A percentile compares a stretch with the other conserved stretches of the same genome.
These are phyloP conservation scores for Neurospora sp. DNA, from an alignment of 495 filamentous ascomycete genomes.

Conservation along the genomic window DNA sequence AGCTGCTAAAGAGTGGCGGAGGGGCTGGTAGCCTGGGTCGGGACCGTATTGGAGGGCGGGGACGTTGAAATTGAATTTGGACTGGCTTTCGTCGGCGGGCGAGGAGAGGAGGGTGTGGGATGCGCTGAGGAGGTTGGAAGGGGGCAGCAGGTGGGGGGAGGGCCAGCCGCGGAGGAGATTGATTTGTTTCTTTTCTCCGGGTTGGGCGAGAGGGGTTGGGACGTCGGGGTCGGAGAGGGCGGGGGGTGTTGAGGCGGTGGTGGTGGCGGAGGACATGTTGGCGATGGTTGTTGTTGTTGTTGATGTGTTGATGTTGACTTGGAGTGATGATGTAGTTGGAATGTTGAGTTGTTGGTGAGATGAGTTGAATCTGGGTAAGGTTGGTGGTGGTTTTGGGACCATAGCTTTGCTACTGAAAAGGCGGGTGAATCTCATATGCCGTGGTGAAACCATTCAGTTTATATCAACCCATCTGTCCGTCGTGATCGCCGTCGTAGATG, in stretches of 20 bases:
- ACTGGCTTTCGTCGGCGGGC: neutral
- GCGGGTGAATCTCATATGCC: neutral
- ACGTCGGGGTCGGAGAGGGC: neutral
- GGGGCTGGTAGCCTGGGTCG: constrained; percentile 59
- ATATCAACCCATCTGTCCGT: neutral
- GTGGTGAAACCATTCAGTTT: neutral
- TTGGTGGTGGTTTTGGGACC: neutral
- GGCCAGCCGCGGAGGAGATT: constrained; percentile 68
- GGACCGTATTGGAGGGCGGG: constrained; percentile 66
- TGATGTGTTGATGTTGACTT: neutral
- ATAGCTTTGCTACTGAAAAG: neutral
- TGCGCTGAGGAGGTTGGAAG: constrained; percentile 30
- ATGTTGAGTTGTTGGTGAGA: neutral
- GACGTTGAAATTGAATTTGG: constrained; percentile 31
- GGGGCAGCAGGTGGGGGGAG: constrained; percentile 58
- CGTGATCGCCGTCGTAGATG: neutral
- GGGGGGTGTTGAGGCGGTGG: neutral
- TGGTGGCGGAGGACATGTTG: neutral
- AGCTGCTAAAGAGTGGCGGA: constrained; percentile 50
- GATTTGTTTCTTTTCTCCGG: constrained; percentile 31
- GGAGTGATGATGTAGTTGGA: neutral
- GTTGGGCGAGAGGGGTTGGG: neutral
- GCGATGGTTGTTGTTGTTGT: neutral
- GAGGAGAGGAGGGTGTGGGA: constrained; percentile 17
- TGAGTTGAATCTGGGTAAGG: neutral